phyloP scores from a whole-genome alignment of 441 rosid genomes.

The Populus hybrid region DNA sequence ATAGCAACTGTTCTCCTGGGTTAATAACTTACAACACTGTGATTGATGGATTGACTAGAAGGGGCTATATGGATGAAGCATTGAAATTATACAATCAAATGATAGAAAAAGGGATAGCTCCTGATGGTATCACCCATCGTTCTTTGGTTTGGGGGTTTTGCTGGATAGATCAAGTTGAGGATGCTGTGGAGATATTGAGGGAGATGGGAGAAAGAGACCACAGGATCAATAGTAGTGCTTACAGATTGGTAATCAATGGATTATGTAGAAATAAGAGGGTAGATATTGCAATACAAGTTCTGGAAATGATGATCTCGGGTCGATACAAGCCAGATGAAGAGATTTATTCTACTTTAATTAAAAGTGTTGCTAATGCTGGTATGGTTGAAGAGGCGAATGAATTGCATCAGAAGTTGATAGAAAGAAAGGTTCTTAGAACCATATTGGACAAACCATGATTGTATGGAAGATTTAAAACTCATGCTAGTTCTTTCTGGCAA shows the following conservation, averaged over 20 bases:
- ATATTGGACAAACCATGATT: constrained; percentile 1
- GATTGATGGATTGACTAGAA: constrained; percentile 61
- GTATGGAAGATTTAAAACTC: neutral
- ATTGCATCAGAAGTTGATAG: constrained; percentile 50
- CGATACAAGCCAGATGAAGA: constrained; percentile 48
- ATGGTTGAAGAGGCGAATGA: constrained; percentile 58
- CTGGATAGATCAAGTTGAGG: constrained; percentile 43
- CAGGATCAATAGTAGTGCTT: constrained; percentile 45
- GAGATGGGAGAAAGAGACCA: constrained; percentile 53
- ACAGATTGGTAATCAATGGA: constrained; percentile 47
- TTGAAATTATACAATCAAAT: constrained; percentile 47
- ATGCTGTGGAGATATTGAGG: constrained; percentile 51
- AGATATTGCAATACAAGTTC: constrained; percentile 62
- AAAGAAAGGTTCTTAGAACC: constrained; percentile 36
- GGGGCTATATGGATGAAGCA: constrained; percentile 53
- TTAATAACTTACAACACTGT: constrained; percentile 70
- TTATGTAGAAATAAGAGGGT: constrained; percentile 57
- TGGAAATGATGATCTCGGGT: constrained; percentile 63
- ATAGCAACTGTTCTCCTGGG: constrained; percentile 50
- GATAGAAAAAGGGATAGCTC: constrained; percentile 48
- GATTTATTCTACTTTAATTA: constrained; percentile 40
- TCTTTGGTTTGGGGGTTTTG: constrained; percentile 68
- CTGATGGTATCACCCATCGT: constrained; percentile 75
- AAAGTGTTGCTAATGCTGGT: constrained; percentile 58
- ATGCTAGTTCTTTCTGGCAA: neutral